Base-by-base conservation (phyloP, 306 rosid species). In the Sphenostylis stenocarpa region DNA sequence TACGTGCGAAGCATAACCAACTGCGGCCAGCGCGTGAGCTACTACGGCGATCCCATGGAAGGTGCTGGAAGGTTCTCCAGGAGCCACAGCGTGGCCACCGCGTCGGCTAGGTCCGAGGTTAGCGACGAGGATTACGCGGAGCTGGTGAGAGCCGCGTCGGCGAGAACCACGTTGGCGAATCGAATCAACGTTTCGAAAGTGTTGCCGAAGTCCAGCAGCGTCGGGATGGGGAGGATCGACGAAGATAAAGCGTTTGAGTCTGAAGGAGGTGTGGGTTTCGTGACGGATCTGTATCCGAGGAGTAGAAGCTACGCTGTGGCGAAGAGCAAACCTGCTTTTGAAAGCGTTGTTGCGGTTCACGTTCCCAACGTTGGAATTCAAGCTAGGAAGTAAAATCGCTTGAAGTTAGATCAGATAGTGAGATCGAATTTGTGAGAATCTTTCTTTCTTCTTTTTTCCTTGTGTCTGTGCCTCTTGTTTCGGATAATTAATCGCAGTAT, bases 131-230 rank as follows among this genome's bases (percentile, higher is more conserved):
- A 90, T 67, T 88, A 69, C 16, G 74, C 87, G 1, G 96, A 90
- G 78, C 92, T 92, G 0, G 41, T 92, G 10, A 87, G 97, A 28
- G 96, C 90, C 11, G 96, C 97, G 1, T 92, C 97, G 5, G 91
- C 89, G 0, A 86, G 88, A 38, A 83, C 85, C 23, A 84, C 85
- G 38, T n/a, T 77, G 41, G 79, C 57, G 0, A 61, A 41, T n/a
- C 74, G 81, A 61, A 73, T 90, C 38, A 90, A 92, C n/a, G 19
- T 85, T 3, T 62, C 87, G 0, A 76, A 36, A 52, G 84, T 72
- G 0, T 83, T 92, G 76, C 92, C 94, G 1, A 92, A 92, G 81
- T 65, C 85, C 29, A 26, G 78, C 10, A 92, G 92, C 49, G 96
- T 89, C 16, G 90, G 90, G 1, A 90, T 92, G 97, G 84, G 85